These are phyloP conservation scores for Yamadazyma akitaensis DNA, from an alignment of 805 yeast species.

Conservation along the genomic window DNA sequence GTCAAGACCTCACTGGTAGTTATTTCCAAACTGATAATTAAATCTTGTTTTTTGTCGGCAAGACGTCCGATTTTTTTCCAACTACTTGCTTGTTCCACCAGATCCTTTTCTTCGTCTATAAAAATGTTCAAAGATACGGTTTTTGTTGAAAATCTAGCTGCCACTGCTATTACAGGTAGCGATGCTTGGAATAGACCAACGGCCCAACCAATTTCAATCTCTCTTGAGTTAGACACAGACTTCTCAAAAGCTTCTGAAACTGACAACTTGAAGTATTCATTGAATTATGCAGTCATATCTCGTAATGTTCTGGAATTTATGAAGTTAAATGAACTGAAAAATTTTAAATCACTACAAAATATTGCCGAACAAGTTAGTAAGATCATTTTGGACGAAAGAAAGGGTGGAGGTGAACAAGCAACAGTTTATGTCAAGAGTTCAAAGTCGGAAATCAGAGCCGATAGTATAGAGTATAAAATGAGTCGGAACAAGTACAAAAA, in stretches of 20 bases:
- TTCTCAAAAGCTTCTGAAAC: conserved; percentile 70
- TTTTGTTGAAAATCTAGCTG: conserved; percentile 54
- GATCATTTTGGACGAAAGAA: conserved; percentile 41
- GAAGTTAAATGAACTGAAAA: conserved; percentile 35
- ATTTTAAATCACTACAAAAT: conserved; percentile 41
- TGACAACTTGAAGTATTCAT: conserved; percentile 78
- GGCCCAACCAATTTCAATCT: conserved; percentile 62
- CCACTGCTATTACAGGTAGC: conserved; percentile 63
- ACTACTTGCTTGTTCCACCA: not conserved
- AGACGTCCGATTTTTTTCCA: conserved; percentile 10
- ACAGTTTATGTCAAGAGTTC: conserved; percentile 40
- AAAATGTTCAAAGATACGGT: conserved; percentile 33
- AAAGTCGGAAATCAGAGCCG: conserved; percentile 60
- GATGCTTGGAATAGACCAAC: conserved; percentile 72
- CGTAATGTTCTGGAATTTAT: conserved; percentile 57
- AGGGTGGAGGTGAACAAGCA: conserved; percentile 47
- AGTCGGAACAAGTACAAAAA: conserved; percentile 24
- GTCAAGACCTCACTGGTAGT: not conserved
- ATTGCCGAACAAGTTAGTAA: conserved; percentile 48
- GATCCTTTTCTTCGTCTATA: conserved; percentile 10
- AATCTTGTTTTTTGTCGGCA: conserved; percentile 14
- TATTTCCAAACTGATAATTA: conserved; percentile 4
- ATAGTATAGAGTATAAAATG: conserved; percentile 41
- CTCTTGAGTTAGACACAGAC: conserved; percentile 60
- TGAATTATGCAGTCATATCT: conserved; percentile 85